Base-by-base conservation (phyloP, 148 eudicot species). In the Linanthus parryae region DNA sequence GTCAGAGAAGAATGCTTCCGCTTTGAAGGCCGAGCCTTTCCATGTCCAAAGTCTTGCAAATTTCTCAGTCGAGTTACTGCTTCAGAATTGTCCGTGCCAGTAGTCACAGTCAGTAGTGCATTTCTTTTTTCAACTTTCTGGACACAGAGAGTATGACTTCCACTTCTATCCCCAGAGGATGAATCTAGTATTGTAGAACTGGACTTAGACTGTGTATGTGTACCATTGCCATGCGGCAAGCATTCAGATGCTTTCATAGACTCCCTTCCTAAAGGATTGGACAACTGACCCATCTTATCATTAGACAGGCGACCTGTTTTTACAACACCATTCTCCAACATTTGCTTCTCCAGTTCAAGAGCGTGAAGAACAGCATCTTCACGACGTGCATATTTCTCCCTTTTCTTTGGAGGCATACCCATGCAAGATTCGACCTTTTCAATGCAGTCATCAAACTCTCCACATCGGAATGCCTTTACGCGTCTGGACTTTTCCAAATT, bases 311-410 rank as follows among this genome's bases (percentile, higher is more conserved):
- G 49, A 23, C 50, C 90, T 36, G 54, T 38, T 33, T 78, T 79
- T 54, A 74, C 94, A 67, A 65, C 64, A 58, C 73, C 83, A 45
- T 75, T 79, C 67, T 74, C 87, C 69, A 68, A 53, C 35, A 78
- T 36, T 42, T 80, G 74, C 58, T 80, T 92, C 85, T 94, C 99
- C 48, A 94, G 85, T 56, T 88, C 86, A 47, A 94, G 95, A 34
- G 99, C 99, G 76, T 94, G 91, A 53, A 94, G 82, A 64, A 88
- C 88, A 8, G 96, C 99, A 82, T 94, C 96, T 73, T 88, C 96
- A 38, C 95, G 70, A 27, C 96, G 88, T 45, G 96, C 99, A 72
- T 94, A 94, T 59, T 94, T 94, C 73, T 94, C 99, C 70, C 99
- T 75, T 54, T 84, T 94, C 70, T 94, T 94, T 14, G 88, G 72